Evolutionary conservation across 2,329 filamentous ascomycete genomes (phyloP), one percentile per base, ranked within the genome.

Genomic region (Ascochyta viciae-villosae): DNA sequence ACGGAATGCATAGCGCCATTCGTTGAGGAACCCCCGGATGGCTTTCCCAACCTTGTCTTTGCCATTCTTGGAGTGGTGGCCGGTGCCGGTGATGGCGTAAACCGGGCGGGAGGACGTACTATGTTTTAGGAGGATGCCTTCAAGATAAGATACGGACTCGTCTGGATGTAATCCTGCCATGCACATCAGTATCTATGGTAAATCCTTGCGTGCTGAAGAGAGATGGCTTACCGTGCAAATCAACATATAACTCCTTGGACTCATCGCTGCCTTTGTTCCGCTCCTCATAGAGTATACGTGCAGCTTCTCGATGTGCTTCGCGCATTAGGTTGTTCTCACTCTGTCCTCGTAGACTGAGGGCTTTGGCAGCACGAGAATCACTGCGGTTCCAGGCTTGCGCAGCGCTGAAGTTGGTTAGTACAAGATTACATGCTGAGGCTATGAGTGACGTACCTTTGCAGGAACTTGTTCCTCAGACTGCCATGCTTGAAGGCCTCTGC

Each of bases 351-450:
- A 98, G 85, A 68, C 92, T 96, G 45, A 98, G 85, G 29, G 94
- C 94, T 80, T 98, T 98, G 58, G 95, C 95, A 16, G 95, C 94
- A 60, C 95, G 89, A 37, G 95, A 94, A 75, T 99, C 95, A 70
- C 97, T 98, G 54, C 95, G 90, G 74, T 98, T 97, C 94, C 95
- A 99, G 22, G 95, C 95, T 83, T 98, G 94, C 8, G 94, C 94
- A 64, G 95, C 95, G 76, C 93, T 96, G 61, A 56, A 34, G 31
- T 43, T 24, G 35, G 45, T 63, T 35, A 64, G 63, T n/a, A 58
- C 33, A 34, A 22, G 13, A 27, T 16, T 13, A 8, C 38, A 33
- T n/a, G 19, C 35, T 19, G 16, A 31, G 3, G 19, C 41, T 16
- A 23, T 37, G 41, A 4, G 44, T 73, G 79, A 68, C 78, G 19